phyloP scores from a whole-genome alignment of 2,329 filamentous ascomycete genomes.

The Nannizziopsis barbatae region DNA sequence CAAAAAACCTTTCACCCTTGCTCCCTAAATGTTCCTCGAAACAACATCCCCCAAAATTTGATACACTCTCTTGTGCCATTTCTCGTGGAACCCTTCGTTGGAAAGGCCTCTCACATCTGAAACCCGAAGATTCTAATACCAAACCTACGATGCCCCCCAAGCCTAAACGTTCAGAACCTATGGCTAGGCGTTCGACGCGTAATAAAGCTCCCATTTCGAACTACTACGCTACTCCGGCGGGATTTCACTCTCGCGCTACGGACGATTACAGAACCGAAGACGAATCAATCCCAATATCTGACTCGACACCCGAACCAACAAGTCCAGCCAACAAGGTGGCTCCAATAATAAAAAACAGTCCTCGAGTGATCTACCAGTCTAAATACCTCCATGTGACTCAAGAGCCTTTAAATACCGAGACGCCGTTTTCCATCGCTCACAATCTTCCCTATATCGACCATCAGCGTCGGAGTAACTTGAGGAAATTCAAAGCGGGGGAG shows the following conservation, averaged over 20 bases:
- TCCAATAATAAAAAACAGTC: background rate
- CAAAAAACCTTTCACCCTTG: too few species aligned
- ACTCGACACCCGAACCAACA: background rate
- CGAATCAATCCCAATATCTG: background rate
- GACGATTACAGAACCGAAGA: constrained; percentile 6
- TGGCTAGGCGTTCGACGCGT: constrained; percentile 21
- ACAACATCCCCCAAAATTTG: too few species aligned
- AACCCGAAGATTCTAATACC: too few species aligned
- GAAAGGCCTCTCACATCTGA: too few species aligned
- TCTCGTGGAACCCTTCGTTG: too few species aligned
- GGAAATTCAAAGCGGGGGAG: background rate
- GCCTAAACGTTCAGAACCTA: background rate
- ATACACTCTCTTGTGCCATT: too few species aligned
- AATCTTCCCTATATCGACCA: background rate
- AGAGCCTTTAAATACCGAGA: constrained; percentile 7
- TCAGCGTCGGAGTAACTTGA: background rate
- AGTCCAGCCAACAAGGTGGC: background rate
- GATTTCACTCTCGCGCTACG: background rate
- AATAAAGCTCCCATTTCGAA: constrained; percentile 22
- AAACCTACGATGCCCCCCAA: too few species aligned
- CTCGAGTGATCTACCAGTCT: constrained; percentile 14
- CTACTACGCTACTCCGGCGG: constrained; percentile 20
- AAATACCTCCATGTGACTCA: constrained; percentile 15
- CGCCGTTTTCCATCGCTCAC: background rate
- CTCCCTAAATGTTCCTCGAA: too few species aligned